Base-by-base conservation (phyloP, 1,284 basidiomycete genomes). In the Earliella scabrosa region DNA sequence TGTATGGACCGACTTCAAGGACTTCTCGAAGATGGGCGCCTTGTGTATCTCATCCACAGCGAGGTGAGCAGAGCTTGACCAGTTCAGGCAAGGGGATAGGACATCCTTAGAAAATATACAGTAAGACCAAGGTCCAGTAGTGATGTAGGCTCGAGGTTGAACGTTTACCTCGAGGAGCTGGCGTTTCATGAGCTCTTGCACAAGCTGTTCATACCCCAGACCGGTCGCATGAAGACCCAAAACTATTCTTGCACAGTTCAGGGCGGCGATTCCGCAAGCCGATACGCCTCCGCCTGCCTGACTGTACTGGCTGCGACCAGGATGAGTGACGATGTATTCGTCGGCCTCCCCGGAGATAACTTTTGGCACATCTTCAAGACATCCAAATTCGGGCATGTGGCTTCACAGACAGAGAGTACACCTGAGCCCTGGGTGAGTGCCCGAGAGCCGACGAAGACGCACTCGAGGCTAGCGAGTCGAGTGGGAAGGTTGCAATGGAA, bases 181-280 rank as follows among this genome's bases (percentile, higher is more conserved):
- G 7, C 50, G 56, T 14, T 41, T 39, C 56, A 49, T 55, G 11
- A 63, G 31, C 34, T 60, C 53, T 16, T 46, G 47, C 10, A 60
- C 45, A 1, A 63, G 44, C 6, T 56, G 45, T 2, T 24, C 21
- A 13, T 23, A 52, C 5, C 45, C 53, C 11, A 63, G 29, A 1
- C 61, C 61, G 0, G 48, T 23, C 2, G 52, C 51, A 26, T 63
- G 58, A 11, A 60, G 34, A 1, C 58, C 58, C 14, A 85, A 75
- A 24, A 79, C 69, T 11, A 82, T 63, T 47, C 83, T 72, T 3
- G 81, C 82, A 59, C 83, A 86, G 66, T 88, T 88, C 63, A 88
- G 66, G 3, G 82, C 79, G 6, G 84, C 85, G 21, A 88, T 73
- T 18, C 86, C 86, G 60, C 85, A 88, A 6, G 85, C 78, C 32